phyloP scores from a whole-genome alignment of 441 rosid species.

The Dalechampia spathulata region DNA sequence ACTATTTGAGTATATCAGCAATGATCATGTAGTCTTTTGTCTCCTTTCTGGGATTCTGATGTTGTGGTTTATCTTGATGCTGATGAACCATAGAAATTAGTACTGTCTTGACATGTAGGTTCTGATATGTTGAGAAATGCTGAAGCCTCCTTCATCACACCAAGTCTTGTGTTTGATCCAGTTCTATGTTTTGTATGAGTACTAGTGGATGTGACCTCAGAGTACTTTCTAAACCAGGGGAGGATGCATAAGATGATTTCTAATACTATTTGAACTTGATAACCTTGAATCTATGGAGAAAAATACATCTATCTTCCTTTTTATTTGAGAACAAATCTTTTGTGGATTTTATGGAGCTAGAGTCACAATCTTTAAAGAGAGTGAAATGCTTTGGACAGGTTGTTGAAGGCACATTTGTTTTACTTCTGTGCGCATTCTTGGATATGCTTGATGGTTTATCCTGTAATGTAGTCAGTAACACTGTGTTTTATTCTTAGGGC shows the following conservation, averaged over 20 bases:
- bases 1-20: too few species aligned
- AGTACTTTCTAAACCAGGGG: too few species aligned
- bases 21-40: neutral
- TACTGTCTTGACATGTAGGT: neutral
- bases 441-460: neutral
- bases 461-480: constrained; percentile 6
- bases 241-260: too few species aligned
- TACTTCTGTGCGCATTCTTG: neutral
- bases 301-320: too few species aligned
- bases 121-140: too few species aligned
- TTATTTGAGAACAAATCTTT: too few species aligned
- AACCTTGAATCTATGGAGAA: too few species aligned
- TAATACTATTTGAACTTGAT: too few species aligned
- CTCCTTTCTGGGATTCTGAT: neutral
- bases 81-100: neutral
- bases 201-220: too few species aligned
- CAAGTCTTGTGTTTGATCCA: neutral
- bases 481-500: constrained; percentile 47
- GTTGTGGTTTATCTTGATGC: neutral
- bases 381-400: neutral
- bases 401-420: neutral
- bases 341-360: too few species aligned
- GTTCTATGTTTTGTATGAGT: neutral
- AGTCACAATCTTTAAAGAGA: neutral
- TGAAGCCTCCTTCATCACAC: too few species aligned